phyloP scores from a whole-genome alignment of 169 alveolate genomes.

The Plasmodium cynomolgi region DNA sequence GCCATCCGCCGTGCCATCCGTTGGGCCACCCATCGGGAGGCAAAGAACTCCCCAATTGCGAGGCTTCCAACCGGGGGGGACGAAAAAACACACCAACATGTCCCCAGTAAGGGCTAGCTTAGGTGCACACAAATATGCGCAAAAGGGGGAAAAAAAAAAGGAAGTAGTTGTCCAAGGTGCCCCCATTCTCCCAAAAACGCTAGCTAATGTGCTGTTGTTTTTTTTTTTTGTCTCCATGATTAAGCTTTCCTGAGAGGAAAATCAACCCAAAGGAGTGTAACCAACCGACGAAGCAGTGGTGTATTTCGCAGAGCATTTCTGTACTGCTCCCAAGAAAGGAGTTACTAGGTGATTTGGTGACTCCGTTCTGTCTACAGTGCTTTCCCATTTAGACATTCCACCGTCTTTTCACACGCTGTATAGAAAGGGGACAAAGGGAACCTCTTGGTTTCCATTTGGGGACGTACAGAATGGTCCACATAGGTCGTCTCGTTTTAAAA shows the following conservation, averaged over 20 bases:
- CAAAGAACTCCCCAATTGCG: not conserved
- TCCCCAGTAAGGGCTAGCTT: not conserved
- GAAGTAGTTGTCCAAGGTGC: not conserved
- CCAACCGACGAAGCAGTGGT: not conserved
- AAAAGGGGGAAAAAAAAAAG: not conserved
- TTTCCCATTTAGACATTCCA: not conserved
- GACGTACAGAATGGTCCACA: not conserved
- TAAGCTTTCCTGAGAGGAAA: not conserved
- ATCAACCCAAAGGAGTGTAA: not conserved
- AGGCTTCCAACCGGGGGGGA: not conserved
- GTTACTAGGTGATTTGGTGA: not conserved
- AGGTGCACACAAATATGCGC: not conserved
- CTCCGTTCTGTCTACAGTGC: not conserved
- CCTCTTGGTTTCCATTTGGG: not conserved
- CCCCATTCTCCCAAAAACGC: not conserved
- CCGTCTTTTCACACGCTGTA: not conserved
- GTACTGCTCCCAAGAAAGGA: not conserved
- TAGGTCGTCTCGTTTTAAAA: not conserved
- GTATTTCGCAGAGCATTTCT: not conserved
- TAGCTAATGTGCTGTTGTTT: not conserved
- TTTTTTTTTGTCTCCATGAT: not conserved
- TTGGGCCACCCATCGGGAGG: too few species aligned
- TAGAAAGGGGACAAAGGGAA: not conserved
- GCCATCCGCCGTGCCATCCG: too few species aligned
- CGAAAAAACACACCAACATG: not conserved